These are phyloP conservation scores for Adansonia grandidieri DNA, from an alignment of 441 rosid species.

Conservation along the genomic window DNA sequence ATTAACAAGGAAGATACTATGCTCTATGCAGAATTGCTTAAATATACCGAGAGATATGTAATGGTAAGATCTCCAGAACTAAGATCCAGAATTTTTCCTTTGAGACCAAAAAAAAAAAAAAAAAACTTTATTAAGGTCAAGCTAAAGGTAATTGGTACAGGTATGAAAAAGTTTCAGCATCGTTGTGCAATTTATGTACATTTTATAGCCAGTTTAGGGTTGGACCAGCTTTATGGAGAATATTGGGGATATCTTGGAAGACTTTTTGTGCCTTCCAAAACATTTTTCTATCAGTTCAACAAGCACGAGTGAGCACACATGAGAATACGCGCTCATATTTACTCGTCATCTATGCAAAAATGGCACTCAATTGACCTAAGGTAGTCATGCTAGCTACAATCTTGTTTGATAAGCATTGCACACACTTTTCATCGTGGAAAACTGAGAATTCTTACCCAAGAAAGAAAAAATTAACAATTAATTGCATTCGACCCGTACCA, in stretches of 20 bases:
- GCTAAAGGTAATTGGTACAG: neutral
- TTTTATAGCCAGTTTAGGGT: neutral
- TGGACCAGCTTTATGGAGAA: neutral
- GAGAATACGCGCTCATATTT: neutral
- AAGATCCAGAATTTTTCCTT: neutral
- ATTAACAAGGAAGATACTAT: neutral
- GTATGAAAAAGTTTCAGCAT: neutral
- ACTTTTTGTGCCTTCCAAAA: neutral
- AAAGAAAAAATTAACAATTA: neutral
- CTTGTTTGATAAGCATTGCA: neutral
- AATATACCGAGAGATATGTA: neutral
- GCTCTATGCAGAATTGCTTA: neutral
- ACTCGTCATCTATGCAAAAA: neutral
- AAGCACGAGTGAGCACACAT: neutral
- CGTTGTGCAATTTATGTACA: neutral
- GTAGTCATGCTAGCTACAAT: neutral
- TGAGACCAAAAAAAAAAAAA: neutral
- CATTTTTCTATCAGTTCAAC: neutral
- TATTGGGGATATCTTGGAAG: neutral
- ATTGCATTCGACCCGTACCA: slow-evolving; percentile 1
- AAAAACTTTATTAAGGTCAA: neutral
- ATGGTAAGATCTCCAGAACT: neutral
- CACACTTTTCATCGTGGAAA: neutral
- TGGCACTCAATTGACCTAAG: neutral
- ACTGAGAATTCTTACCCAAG: slow-evolving; percentile 1